Evolutionary conservation across 2,329 filamentous ascomycete species (phyloP), one percentile per base, ranked within the genome.

Genomic region (Penicillium rolfsii): DNA sequence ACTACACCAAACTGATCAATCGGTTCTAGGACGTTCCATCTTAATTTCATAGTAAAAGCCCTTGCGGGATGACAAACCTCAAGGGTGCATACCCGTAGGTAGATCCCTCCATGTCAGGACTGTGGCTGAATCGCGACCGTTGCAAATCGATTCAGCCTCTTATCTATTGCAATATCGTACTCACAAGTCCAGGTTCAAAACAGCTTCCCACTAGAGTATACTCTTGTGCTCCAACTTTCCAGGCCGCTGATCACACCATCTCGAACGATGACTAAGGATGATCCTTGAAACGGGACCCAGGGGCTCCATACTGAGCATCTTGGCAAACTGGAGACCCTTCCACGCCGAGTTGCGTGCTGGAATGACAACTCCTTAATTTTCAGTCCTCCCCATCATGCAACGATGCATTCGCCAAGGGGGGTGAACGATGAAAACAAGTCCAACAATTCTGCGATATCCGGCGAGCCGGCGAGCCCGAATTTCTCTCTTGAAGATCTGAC

Each of bases 391-490:
- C 24, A 43, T 11, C 38, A 43, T 58, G 57, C 48, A 43, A 57
- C 26, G 46, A 60, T 64, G 62, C 53, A 46, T 35, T 36, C 46
- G 30, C 54, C 35, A 16, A 12, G 57, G 54, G 49, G 50, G 43
- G 43, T 40, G 55, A 40, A 28, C 16, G 24, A 52, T 14, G 52
- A 43, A 26, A 14, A 38, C 1, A 30, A 26, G 4, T 11, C 6
- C 19, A 38, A 19, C n/a, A 3, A 11, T n/a, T 22, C 24, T 16
- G 36, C n/a, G 26, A 56, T 50, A 28, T 19, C 53, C 6, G 62
- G 46, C 33, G 52, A 24, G 4, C 36, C n/a, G 30, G 19, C 38
- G 30, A 52, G 36, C 40, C 41, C 49, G 4, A 52, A 35, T 22
- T 53, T 33, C 41, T 48, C 46, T 36, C 55, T 48, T 12, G 46